Conservation (phyloP, 257 asterid genomes). For the Nicotiana otophora region DNA sequence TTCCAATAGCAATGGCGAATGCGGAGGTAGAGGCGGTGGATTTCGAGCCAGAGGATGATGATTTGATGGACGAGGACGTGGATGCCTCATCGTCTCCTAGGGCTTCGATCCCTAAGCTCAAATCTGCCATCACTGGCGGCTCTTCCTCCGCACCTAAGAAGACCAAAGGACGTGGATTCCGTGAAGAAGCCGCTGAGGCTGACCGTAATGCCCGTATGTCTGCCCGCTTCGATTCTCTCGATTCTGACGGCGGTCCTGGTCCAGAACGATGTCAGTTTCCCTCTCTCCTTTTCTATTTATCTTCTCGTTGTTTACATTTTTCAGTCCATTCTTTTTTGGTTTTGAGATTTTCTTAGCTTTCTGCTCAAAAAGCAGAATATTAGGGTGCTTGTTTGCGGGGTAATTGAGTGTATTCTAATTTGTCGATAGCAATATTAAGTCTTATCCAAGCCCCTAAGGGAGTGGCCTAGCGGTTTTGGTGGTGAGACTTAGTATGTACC, state of each 20-base stretch:
- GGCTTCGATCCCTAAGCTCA: constrained; percentile 62
- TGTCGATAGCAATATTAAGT: not conserved
- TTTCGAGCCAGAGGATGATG: constrained; percentile 94
- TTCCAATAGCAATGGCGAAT: constrained; percentile 88
- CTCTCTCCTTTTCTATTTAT: constrained; percentile 1
- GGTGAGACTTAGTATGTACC: too few relatives aligned
- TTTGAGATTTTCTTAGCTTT: not conserved
- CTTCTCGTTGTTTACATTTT: not conserved
- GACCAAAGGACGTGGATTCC: constrained; percentile 95
- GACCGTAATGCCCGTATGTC: constrained; percentile 90
- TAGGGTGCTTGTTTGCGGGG: not conserved
- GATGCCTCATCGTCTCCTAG: constrained; percentile 39
- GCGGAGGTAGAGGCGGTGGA: constrained; percentile 76
- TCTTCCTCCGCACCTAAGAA: constrained; percentile 63
- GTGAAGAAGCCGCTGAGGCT: constrained; percentile 74
- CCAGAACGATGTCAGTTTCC: constrained; percentile 78
- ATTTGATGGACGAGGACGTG: constrained; percentile 87
- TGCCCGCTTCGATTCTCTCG: constrained; percentile 78
- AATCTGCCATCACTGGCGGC: constrained; percentile 84
- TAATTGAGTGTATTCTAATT: not conserved
- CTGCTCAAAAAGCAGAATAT: not conserved
- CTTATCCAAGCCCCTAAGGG: not conserved
- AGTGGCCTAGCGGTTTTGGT: not conserved
- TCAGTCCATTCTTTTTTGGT: not conserved
- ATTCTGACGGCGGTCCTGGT: constrained; percentile 88